Base-by-base conservation (phyloP, 2,329 filamentous ascomycete species). In the Aspergillus calidoustus region DNA sequence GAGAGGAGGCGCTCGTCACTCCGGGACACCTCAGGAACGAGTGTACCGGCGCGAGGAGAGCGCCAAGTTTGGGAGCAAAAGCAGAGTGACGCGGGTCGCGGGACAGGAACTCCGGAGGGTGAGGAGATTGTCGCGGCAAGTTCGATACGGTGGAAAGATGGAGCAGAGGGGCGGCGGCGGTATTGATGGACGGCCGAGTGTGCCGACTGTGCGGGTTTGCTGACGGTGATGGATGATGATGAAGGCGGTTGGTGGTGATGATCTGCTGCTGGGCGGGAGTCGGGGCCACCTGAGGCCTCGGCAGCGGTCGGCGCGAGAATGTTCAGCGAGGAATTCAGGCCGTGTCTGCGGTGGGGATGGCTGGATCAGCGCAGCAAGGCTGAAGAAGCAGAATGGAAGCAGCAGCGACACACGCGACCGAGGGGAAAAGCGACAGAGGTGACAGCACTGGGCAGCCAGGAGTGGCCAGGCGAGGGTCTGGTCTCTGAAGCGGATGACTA, bases 1-100 rank as follows among this genome's bases (percentile, higher is more conserved):
- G 68, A 68, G 65, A 69, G 70, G 68, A 68, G 70, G 70, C 71
- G 72, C 70, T 75, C 74, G 74, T 75, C 73, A 77, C 72, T 75
- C 73, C 72, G 67, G 73, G 69, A 70, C 69, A 71, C 67, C 72
- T 74, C 74, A 71, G 68, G 68, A 66, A 70, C 70, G 71, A 73
- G 70, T 68, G 72, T 64, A 70, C 73, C 72, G 69, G 72, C 62
- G 71, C 67, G 71, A 71, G 66, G 69, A 71, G 69, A 71, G 73
- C 68, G 67, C 61, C 64, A 57, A 61, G 54, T 63, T 41, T 41
- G 11, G 54, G 61, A 51, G 61, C 57, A 34, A 57, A 57, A 59
- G 61, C 46, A 56, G 60, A 59, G 55, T 61, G 60, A 41, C 57
- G 63, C 53, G 49, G 61, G 61, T 61, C 60, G 61, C 46, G 48